These are phyloP conservation scores for Epichloe festucae DNA, from an alignment of 2,329 filamentous ascomycete genomes.

Conservation along the genomic window DNA sequence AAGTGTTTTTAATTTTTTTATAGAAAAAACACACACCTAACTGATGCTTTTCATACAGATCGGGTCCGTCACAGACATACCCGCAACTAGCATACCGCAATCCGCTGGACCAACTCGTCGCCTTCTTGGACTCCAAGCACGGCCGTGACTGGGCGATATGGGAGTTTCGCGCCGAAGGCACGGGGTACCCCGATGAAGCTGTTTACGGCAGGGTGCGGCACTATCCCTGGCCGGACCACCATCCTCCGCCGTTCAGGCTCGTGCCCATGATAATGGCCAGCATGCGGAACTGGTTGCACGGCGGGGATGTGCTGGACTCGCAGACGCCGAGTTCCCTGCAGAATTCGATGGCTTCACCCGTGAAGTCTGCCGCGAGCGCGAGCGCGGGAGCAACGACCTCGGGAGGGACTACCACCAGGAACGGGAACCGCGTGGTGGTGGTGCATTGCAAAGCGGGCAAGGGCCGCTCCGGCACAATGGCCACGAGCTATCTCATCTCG, in stretches of 20 bases:
- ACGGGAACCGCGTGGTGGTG: constrained; percentile 55
- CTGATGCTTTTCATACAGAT: constrained; percentile 39
- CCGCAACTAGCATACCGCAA: constrained; percentile 90
- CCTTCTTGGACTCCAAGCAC: constrained; percentile 79
- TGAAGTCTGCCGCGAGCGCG: background rate
- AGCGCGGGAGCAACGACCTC: background rate
- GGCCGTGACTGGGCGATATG: constrained; percentile 82
- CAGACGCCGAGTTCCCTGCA: background rate
- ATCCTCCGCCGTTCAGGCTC: constrained; percentile 83
- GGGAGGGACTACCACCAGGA: constrained; percentile 11
- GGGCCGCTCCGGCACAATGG: constrained; percentile 77
- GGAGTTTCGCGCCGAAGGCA: constrained; percentile 95
- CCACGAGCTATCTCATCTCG: constrained; percentile 79
- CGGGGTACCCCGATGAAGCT: constrained; percentile 82
- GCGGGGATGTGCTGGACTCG: constrained; percentile 26
- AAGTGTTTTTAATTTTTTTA: too few species aligned
- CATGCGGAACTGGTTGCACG: constrained; percentile 78
- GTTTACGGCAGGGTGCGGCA: constrained; percentile 79
- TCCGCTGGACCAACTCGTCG: constrained; percentile 73
- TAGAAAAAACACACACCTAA: too few species aligned
- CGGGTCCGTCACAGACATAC: constrained; percentile 79
- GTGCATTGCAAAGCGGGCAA: constrained; percentile 98
- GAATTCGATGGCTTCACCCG: background rate
- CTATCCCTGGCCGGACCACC: constrained; percentile 94
- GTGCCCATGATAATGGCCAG: constrained; percentile 81